Percentiles rank a stretch among this genome's conserved stretches.
phyloP scores from a whole-genome alignment of 2,329 filamentous ascomycete genomes.

The Cadophora sp. region DNA sequence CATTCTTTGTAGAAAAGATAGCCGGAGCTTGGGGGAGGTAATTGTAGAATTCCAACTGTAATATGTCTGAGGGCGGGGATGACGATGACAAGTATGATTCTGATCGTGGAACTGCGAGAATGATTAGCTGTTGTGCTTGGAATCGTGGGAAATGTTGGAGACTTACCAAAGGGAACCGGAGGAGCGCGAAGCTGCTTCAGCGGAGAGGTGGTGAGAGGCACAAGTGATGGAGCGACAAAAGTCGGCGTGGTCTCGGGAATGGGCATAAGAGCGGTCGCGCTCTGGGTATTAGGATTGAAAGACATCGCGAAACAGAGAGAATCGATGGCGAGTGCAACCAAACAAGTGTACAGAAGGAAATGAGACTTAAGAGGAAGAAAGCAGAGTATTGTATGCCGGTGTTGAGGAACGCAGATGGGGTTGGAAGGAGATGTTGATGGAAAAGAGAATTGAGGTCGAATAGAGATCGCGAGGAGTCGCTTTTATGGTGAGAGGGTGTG shows the following conservation, averaged over 20 bases:
- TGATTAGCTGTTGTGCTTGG: background rate
- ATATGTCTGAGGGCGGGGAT: background rate
- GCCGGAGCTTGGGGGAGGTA: background rate
- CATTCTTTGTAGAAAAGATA: slow-evolving; percentile 22
- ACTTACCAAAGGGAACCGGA: slow-evolving; percentile 3
- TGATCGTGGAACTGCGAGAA: background rate
- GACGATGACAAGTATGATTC: background rate
- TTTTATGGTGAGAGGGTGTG: background rate
- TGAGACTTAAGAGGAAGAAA: slow-evolving; percentile 3
- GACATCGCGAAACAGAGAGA: slow-evolving; percentile 18
- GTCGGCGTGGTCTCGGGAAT: slow-evolving; percentile 15
- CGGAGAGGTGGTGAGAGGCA: background rate
- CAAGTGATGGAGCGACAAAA: background rate
- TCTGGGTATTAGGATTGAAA: background rate
- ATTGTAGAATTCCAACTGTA: slow-evolving; percentile 13
- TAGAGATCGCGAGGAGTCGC: background rate
- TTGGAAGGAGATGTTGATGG: background rate
- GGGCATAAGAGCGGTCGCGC: slow-evolving; percentile 1
- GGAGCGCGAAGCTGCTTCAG: slow-evolving; percentile 14
- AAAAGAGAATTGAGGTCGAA: background rate
- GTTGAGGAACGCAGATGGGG: background rate
- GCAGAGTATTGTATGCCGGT: background rate
- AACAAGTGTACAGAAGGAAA: slow-evolving; percentile 8
- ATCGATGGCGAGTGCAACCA: slow-evolving; percentile 7
- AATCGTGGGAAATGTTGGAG: background rate